These are phyloP conservation scores for Solanum aculeatissimum DNA, from an alignment of 305 asterid genomes.

Conservation along the genomic window DNA sequence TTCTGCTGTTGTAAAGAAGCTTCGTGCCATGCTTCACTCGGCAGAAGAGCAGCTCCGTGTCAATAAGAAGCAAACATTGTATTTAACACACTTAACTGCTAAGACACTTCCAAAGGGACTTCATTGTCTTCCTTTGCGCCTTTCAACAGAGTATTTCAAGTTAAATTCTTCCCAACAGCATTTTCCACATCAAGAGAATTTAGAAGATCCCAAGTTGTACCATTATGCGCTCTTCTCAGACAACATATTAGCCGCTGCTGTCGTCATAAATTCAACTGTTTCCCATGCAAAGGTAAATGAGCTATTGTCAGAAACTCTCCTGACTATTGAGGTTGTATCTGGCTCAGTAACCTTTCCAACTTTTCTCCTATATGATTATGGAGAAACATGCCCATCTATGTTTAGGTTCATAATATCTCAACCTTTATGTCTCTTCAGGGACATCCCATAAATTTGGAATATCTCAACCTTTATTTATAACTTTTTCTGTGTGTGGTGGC, in stretches of 20 bases:
- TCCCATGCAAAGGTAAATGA: conserved; percentile 52
- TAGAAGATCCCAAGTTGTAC: conserved; percentile 55
- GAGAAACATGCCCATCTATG: neutral
- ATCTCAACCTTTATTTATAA: neutral
- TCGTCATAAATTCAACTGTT: conserved; percentile 73
- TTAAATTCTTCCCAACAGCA: conserved; percentile 66
- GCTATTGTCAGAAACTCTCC: neutral
- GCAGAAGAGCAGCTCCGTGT: conserved; percentile 84
- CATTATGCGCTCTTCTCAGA: conserved; percentile 92
- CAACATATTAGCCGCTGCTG: conserved; percentile 77
- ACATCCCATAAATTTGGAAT: neutral
- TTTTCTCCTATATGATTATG: neutral
- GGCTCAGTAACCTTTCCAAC: neutral
- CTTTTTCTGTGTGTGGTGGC: conserved; percentile 4
- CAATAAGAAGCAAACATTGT: conserved; percentile 75
- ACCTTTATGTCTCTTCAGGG: neutral
- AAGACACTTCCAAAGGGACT: conserved; percentile 89
- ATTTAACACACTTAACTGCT: conserved; percentile 73
- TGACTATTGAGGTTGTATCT: neutral
- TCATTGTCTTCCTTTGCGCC: conserved; percentile 88
- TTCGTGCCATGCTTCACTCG: conserved; percentile 85
- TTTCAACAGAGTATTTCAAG: conserved; percentile 61
- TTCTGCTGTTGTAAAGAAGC: conserved; percentile 59
- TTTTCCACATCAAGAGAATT: conserved; percentile 42
- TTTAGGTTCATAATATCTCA: neutral